phyloP scores from a whole-genome alignment of 2,329 filamentous ascomycete genomes.

The Fusarium sp. region DNA sequence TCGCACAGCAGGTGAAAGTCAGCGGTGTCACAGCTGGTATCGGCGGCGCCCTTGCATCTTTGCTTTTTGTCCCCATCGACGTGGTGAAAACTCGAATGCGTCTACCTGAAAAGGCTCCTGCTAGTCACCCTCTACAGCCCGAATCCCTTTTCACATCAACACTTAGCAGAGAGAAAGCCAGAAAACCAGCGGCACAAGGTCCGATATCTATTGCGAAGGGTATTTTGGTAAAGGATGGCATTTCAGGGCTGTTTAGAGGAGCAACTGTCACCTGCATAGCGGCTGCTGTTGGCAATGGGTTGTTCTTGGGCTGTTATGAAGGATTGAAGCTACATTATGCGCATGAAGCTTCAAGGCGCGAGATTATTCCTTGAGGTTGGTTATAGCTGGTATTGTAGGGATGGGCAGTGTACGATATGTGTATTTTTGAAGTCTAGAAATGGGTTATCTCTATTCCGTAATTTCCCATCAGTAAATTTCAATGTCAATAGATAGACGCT shows the following conservation, averaged over 20 bases:
- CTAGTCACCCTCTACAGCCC: slow-evolving; percentile 10
- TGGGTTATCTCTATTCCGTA: not conserved
- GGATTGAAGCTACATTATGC: slow-evolving; percentile 26
- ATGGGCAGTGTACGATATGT: not conserved
- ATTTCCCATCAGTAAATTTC: not conserved
- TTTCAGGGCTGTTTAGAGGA: slow-evolving; percentile 29
- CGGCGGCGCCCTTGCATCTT: slow-evolving; percentile 26
- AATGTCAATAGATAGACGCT: not conserved
- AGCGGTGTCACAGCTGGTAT: slow-evolving; percentile 32
- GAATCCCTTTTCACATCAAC: slow-evolving; percentile 13
- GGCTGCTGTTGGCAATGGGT: slow-evolving; percentile 25
- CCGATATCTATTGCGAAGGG: slow-evolving; percentile 25
- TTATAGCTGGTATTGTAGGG: fast-evolving
- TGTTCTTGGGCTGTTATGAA: slow-evolving; percentile 36
- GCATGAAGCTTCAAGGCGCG: not conserved
- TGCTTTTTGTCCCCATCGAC: slow-evolving; percentile 26
- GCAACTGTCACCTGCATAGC: slow-evolving; percentile 31
- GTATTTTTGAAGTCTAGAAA: not conserved
- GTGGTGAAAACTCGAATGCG: slow-evolving; percentile 37
- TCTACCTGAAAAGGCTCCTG: slow-evolving; percentile 10
- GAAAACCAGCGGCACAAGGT: slow-evolving; percentile 2
- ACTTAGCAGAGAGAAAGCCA: slow-evolving; percentile 12
- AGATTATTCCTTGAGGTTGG: not conserved
- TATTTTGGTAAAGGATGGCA: slow-evolving; percentile 22
- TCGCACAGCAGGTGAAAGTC: slow-evolving; percentile 17